Evolutionary conservation across 257 asterid species (phyloP), one percentile per base, ranked within the genome.

Genomic region (Solanum pennellii): DNA sequence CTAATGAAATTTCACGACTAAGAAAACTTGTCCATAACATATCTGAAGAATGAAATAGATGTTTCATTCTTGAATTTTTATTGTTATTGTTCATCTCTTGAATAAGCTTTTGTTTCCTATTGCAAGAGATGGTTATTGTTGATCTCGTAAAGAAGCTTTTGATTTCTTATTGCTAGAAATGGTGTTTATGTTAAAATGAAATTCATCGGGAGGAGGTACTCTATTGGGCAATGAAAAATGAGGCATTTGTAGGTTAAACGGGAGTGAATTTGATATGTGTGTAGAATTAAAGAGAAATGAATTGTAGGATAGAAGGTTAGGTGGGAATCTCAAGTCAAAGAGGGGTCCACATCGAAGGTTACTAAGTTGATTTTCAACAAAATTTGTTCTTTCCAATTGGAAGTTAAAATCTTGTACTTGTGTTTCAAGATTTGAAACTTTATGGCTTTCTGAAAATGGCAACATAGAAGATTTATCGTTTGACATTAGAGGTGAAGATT

Each of bases 341-440:
- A 86, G 56, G 5, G 95, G 82, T 20, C 96, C 93, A 14, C 90
- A 88, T 73, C 87, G 90, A 68, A 93, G 83, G 79, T 93, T 93
- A 72, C 45, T 73, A 3, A 88, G 76, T 13, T 88, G 90, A 79
- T 84, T 91, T 25, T 89, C 94, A 49, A 92, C 88, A 56, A 92
- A 86, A 84, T 82, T 88, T 44, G 91, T 91, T 85, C 89, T 87
- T 75, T 92, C 93, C 83, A 90, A 79, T 87, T 93, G 95, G 23
- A 91, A 68, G 5, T 92, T 89, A 33, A 91, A 89, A 56, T 93
- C 94, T 83, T 92, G 94, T 56, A 90, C 82, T 25, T 85, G 92
- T 68, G 89, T 90, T 31, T 90, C 92, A 5, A 88, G 60, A 74
- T 87, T 90, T 29, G 91, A 29, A 18, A 39, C 13, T 13, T 42